Evolutionary conservation across 371 early-diverging fungal species (phyloP), one percentile per base, ranked within the genome.

Genomic region (Mucor irregularis): DNA sequence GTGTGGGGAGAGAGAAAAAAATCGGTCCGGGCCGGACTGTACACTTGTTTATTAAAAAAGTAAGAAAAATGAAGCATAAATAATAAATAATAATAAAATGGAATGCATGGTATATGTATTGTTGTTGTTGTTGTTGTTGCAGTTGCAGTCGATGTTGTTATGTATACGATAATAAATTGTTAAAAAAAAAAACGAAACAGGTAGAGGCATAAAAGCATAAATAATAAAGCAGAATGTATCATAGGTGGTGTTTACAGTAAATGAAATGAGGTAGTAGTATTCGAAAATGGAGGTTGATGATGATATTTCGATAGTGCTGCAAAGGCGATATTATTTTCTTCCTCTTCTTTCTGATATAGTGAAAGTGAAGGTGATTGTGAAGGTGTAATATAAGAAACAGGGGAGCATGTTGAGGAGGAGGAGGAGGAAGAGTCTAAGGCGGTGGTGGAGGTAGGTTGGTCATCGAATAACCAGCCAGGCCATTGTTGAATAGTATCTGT

Each of bases 331-430:
- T 5, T 19, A 21, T 31, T 29, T 49, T n/a, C n/a, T n/a, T n/a
- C n/a, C n/a, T 49, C 57, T 13, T 56, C 58, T 43, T 57, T 50
- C 28, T 44, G n/a, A 14, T 45, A 25, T 28, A 51, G 40, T 13
- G 58, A 50, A 8, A 54, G 21, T 22, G 49, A 48, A 6, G 64
- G 58, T 8, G 64, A 57, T 24, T 58, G 59, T 21, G 54, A 38
- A 21, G 64, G 62, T 40, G 62, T 50, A n/a, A 49, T 50, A 6
- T 50, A 48, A 24, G 62, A 56, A 22, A 35, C 43, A 19, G 56
- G 44, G 21, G 61, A 54, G 21, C 54, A 54, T 31, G 54, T 61
- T 6, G 31, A 26, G 10, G 61, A 25, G 4, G 48, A 49, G 3
- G 54, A 29, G 17, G 61, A 25, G 4, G 48, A 49, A 4, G 54